Percentiles rank a stretch among this genome's conserved stretches.
Conservation (phyloP, 2,329 filamentous ascomycete genomes). For the Seiridium cupressi region DNA sequence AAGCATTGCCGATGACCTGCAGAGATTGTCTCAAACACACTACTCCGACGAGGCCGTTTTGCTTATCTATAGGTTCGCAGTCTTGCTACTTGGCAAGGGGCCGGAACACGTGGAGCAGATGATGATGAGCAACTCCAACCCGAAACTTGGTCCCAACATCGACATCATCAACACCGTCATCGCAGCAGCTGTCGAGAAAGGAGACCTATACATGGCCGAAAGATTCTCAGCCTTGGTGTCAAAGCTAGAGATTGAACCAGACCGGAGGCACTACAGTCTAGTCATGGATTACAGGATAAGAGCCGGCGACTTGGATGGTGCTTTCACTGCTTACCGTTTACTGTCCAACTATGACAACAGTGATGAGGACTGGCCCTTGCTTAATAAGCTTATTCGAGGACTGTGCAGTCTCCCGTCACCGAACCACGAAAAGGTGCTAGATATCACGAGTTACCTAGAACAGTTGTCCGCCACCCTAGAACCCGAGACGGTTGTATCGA, state of each 20-base stretch:
- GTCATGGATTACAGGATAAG: conserved; percentile 76
- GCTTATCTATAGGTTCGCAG: conserved; percentile 64
- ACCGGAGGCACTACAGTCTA: conserved; percentile 69
- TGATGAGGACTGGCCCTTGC: conserved; percentile 58
- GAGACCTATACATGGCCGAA: conserved; percentile 71
- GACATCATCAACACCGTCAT: conserved; percentile 76
- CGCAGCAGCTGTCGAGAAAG: conserved; percentile 65
- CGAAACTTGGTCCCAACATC: conserved; percentile 57
- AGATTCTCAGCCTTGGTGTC: conserved; percentile 67
- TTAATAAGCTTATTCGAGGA: conserved; percentile 71
- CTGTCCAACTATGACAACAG: conserved; percentile 56
- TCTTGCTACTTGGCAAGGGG: conserved; percentile 65
- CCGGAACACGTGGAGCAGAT: conserved; percentile 72
- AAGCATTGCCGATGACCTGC: conserved; percentile 39
- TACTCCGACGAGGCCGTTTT: conserved; percentile 64
- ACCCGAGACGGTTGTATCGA: conserved; percentile 68
- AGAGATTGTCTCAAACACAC: conserved; percentile 13
- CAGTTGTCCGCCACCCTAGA: conserved; percentile 68
- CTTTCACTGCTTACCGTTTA: conserved; percentile 62
- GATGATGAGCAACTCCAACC: conserved; percentile 52
- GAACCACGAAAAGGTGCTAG: conserved; percentile 69
- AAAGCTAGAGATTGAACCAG: conserved; percentile 63
- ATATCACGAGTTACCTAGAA: conserved; percentile 71
- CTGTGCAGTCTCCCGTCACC: conserved; percentile 60
- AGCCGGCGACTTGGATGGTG: conserved; percentile 69